phyloP scores from a whole-genome alignment of 164 flowering plant species.

The Piper betle region DNA sequence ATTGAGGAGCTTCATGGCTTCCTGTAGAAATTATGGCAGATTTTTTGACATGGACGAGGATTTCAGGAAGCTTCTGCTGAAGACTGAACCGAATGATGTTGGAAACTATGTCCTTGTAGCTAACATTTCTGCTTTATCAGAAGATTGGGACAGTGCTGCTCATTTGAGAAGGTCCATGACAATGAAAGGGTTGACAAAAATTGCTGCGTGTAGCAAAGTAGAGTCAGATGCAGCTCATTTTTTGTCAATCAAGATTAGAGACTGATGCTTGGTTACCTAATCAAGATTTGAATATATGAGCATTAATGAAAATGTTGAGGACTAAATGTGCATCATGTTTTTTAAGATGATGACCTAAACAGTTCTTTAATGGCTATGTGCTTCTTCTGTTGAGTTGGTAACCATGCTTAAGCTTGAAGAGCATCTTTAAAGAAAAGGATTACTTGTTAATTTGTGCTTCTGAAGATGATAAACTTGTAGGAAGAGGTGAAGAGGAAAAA shows the following conservation, averaged over 20 bases:
- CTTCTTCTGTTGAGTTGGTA: neutral
- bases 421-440: slow-evolving; percentile 39
- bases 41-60: slow-evolving; percentile 17
- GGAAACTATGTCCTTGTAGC: slow-evolving; percentile 61
- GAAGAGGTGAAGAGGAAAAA: slow-evolving; percentile 37
- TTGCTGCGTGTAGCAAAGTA: slow-evolving; percentile 54
- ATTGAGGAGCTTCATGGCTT: slow-evolving; percentile 39
- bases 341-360: neutral
- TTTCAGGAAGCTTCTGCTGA: slow-evolving; percentile 21
- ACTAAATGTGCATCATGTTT: neutral
- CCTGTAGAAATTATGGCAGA: slow-evolving; percentile 31
- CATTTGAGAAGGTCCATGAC: slow-evolving; percentile 54
- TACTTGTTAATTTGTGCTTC: slow-evolving; percentile 30
- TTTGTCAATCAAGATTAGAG: neutral
- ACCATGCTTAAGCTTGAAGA: slow-evolving; percentile 48
- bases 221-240: neutral
- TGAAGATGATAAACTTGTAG: slow-evolving; percentile 33
- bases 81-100: slow-evolving; percentile 39
- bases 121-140: slow-evolving; percentile 59
- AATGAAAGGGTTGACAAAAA: slow-evolving; percentile 51
- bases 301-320: too few species aligned
- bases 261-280: neutral
- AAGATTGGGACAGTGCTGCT: slow-evolving; percentile 72
- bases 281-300: too few species aligned
- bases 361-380: neutral